These are phyloP conservation scores for Inga oerstediana DNA, from an alignment of 306 rosid genomes.

Conservation along the genomic window DNA sequence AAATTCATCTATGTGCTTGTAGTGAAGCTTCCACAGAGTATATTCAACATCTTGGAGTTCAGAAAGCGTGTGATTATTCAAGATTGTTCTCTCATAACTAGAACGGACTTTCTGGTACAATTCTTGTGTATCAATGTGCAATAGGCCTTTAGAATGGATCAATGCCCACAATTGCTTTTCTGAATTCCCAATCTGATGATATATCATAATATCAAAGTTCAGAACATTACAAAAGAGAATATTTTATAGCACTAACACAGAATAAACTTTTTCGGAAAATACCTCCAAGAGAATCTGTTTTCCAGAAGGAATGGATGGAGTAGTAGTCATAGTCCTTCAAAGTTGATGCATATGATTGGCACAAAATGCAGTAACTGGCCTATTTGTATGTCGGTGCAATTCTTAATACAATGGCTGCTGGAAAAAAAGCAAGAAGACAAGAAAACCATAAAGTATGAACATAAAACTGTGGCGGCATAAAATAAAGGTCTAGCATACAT, in stretches of 20 bases:
- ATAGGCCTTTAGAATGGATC: conserved; percentile 73
- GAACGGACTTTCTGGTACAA: conserved; percentile 65
- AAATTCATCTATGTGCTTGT: conserved; percentile 92
- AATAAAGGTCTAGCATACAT: background rate
- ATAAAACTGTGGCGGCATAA: background rate
- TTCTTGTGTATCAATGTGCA: conserved; percentile 65
- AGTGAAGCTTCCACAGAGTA: conserved; percentile 94
- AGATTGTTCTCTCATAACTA: conserved; percentile 65
- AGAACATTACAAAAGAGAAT: background rate
- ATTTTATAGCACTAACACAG: background rate
- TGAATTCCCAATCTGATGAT: conserved; percentile 59
- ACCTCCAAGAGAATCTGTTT: conserved; percentile 60
- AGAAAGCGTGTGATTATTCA: conserved; percentile 42
- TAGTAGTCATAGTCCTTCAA: conserved; percentile 51
- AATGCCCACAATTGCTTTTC: conserved; percentile 75
- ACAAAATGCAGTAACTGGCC: conserved; percentile 24
- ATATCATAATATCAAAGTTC: conserved; percentile 30
- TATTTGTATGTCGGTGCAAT: conserved; percentile 23
- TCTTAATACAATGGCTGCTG: conserved; percentile 15
- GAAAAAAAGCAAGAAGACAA: background rate
- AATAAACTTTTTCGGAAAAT: conserved; percentile 36
- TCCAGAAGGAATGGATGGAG: conserved; percentile 35
- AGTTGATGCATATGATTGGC: conserved; percentile 31
- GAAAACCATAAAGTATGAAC: conserved; percentile 2
- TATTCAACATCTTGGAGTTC: conserved; percentile 94